Evolutionary conservation across 306 rosid genomes (phyloP), one percentile per base, ranked within the genome.

Genomic region (Pueraria montana): DNA sequence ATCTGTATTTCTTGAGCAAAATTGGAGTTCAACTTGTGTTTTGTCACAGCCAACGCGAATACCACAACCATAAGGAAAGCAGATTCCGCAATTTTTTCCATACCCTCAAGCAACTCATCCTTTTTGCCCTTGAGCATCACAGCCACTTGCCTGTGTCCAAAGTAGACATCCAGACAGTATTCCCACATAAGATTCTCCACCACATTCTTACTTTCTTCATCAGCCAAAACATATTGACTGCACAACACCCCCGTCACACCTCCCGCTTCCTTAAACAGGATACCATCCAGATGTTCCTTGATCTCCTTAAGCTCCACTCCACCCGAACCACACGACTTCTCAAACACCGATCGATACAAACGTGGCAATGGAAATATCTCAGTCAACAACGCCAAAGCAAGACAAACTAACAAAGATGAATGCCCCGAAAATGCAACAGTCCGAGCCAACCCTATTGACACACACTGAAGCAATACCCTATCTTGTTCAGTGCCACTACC

Each of bases 1-100:
- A 84, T 74, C 69, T 88, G 90, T 62, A 76, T 81, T 82, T 91
- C 98, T 50, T 55, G 87, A 58, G 82, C 62, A 77, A 76, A 88
- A 64, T 86, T 89, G 38, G 94, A 43, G 87, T 77, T 88, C 45
- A 95, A 67, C 82, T 89, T 95, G 79, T 89, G 88, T 69, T 95
- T 95, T 68, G 98, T 89, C 72, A 93, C 96, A 40, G 97, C 89
- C 59, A 92, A 79, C 5, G 99, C 94, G 65, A 93, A 93, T 49
- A 95, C 86, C 72, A 95, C 98, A 84, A 91, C 92, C 99, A 91
- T 95, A 72, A 93, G 92, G 66, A 95, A 93, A 77, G 98, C 90
- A 79, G 99, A 93, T 69, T 95, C 97, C 0, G 97, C 90, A 55
- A 93, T 89, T 89, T 92, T 93, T 80, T 90, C 98, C 76, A 93